Evolutionary conservation across 768 basidiomycete genomes (phyloP), one percentile per base, ranked within the genome.

Genomic region (Agrocybe chaxingu): DNA sequence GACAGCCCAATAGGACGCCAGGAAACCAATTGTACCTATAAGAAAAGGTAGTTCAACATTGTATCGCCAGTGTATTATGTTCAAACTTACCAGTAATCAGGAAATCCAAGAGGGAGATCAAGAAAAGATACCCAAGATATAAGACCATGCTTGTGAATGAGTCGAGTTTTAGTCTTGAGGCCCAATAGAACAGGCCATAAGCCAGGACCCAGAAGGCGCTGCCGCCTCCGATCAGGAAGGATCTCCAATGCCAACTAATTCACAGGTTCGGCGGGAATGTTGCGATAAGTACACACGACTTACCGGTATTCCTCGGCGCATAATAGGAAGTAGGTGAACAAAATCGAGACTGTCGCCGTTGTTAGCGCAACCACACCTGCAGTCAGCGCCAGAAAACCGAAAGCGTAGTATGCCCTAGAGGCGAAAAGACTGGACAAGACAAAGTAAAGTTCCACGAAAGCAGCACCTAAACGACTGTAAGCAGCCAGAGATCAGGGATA

Each of bases 271-370:
- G 24, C 24, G 24, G 30, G 45, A 47, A 37, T 30, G 18, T 29
- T 50, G 36, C 8, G 29, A 38, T 29, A 46, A 44, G 49, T 12
- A 42, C 3, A 34, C 31, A 43, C 29, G 10, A 63, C 77, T 50
- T 47, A 90, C 87, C 91, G 75, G 66, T 97, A 98, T 60, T 98
- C 94, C 66, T 98, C 96, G 5, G 92, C 89, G 55, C 95, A 98
- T 11, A 98, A 78, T 45, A 83, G 76, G 70, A 98, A 97, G 70
- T 98, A 94, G 3, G 86, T 85, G 66, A 90, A 90, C 11, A 91
- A 76, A 55, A 98, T 91, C 4, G 91, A 82, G 36, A 94, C 89
- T 0, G 95, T 96, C 3, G 93, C 95, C 0, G 92, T 88, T 11
- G 93, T 97, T 30, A 98, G 71, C 43, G 78, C 78, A 24, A 94